Evolutionary conservation across 2,329 filamentous ascomycete genomes (phyloP), one percentile per base, ranked within the genome.

Genomic region (Parafenestella ontariensis): DNA sequence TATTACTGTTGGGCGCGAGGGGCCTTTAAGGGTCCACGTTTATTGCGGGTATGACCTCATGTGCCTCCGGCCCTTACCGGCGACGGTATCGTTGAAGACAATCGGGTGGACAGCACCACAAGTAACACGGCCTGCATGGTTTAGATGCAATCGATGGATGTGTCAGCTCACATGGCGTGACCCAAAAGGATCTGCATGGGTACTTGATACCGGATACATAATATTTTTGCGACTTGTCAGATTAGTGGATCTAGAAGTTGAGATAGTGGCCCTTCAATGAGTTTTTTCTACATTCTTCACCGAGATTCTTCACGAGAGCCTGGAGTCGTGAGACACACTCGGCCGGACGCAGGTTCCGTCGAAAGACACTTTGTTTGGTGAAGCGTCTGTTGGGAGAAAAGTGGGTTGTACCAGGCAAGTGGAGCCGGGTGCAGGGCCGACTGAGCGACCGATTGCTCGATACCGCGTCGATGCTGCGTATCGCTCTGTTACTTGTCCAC

Each of bases 101-200:
- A 48, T 53, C 41, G 55, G 42, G 52, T 62, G 50, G 49, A 42
- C 41, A 49, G 33, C 49, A 60, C 46, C 41, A 51, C 34, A 46
- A 47, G 56, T 53, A 61, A 59, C 51, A 53, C 57, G 47, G 60
- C 46, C 46, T 49, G 58, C 49, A 49, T 46, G 41, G 10, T 34
- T 49, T 56, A 47, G 46, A 57, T 39, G 52, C 51, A 33, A 36
- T 41, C 18, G 29, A n/a, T 42, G 48, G 29, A 44, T 28, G 24
- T 46, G 54, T 67, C 59, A 64, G 58, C 49, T 45, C 58, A 64
- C 17, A 43, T 60, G 61, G 64, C 64, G 64, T 66, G 64, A 66
- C 58, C 43, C 9, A 42, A n/a, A 33, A 44, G 17, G 34, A 5
- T 20, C 18, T 46, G 46, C 33, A 42, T 24, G 49, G 21, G 17